Evolutionary conservation across 129 eudicot genomes (phyloP).

Genomic region (Flaveria robusta): DNA sequence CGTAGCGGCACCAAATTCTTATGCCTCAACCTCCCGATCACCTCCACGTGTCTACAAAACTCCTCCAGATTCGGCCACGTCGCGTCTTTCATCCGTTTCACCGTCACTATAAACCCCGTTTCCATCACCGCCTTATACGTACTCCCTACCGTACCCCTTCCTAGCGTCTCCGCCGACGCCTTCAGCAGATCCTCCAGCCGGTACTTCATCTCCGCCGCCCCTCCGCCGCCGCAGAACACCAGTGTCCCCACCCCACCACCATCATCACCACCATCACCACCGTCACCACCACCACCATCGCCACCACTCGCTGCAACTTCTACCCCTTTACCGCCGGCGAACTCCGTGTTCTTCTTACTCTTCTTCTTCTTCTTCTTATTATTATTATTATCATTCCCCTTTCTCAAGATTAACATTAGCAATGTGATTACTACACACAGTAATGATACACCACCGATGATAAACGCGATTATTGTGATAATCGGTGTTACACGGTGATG

Average conservation of each 20-base stretch:
- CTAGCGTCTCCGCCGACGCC: slow-evolving; percentile 94
- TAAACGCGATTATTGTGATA: slow-evolving; percentile 37
- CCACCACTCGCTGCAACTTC: slow-evolving; percentile 25
- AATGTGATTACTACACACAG: slow-evolving; percentile 28
- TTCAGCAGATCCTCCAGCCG: slow-evolving; percentile 71
- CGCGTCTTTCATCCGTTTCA: slow-evolving; percentile 73
- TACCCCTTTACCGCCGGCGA: slow-evolving; percentile 16
- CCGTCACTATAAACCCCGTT: slow-evolving; percentile 76
- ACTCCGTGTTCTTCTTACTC: slow-evolving; percentile 1
- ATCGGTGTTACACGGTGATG: slow-evolving; percentile 26
- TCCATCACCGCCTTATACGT: slow-evolving; percentile 95
- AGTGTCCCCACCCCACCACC: slow-evolving; percentile 57
- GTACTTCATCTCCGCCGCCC: slow-evolving; percentile 55
- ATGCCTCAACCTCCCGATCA: slow-evolving; percentile 66
- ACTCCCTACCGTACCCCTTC: slow-evolving; percentile 80
- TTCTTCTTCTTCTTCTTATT: background rate
- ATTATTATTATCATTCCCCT: background rate
- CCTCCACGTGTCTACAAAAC: slow-evolving; percentile 66
- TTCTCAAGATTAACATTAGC: slow-evolving; percentile 29
- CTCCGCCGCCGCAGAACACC: slow-evolving; percentile 74
- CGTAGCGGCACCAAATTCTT: slow-evolving; percentile 76
- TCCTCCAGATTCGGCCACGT: slow-evolving; percentile 59
- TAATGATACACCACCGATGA: slow-evolving; percentile 47
- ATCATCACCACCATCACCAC: slow-evolving; percentile 55
- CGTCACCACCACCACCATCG: slow-evolving; percentile 33